Conservation (phyloP, 768 basidiomycete species). For the Naganishia vishniacii region DNA sequence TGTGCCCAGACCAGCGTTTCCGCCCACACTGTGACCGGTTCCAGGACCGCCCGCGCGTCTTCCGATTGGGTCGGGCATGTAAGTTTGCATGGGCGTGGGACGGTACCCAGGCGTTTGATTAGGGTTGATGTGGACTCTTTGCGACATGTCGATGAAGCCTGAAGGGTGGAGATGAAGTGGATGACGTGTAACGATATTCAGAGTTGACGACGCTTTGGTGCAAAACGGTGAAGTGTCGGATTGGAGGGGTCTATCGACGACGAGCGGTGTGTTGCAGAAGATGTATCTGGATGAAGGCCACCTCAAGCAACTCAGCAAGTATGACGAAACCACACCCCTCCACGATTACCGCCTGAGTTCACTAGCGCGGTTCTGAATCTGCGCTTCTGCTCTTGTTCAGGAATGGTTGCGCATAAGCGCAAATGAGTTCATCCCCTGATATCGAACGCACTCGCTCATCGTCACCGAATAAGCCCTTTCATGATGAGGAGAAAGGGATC, state of each 20-base stretch:
- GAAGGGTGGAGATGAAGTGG: not conserved
- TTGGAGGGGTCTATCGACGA: not conserved
- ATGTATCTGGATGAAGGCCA: not conserved
- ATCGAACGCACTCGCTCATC: too few relatives aligned
- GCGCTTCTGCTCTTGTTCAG: not conserved
- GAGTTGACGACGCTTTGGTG: not conserved
- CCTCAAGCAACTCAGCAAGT: not conserved
- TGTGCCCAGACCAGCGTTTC: constrained; percentile 8
- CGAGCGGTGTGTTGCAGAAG: not conserved
- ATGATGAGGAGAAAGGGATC: too few relatives aligned
- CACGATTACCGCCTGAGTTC: not conserved
- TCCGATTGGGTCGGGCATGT: constrained; percentile 29
- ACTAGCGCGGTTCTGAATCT: not conserved
- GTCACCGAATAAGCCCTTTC: too few relatives aligned
- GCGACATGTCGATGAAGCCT: constrained; percentile 29
- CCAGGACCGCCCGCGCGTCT: constrained; percentile 11
- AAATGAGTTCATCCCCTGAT: too few relatives aligned
- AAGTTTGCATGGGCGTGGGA: constrained; percentile 28
- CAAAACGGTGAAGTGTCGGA: not conserved
- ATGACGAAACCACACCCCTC: not conserved
- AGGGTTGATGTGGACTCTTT: constrained; percentile 48
- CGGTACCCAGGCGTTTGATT: constrained; percentile 34
- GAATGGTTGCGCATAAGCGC: too few relatives aligned
- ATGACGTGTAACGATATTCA: not conserved
- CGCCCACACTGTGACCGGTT: constrained; percentile 2